Conservation (phyloP, 208 protist genomes). For the Leishmania major region DNA sequence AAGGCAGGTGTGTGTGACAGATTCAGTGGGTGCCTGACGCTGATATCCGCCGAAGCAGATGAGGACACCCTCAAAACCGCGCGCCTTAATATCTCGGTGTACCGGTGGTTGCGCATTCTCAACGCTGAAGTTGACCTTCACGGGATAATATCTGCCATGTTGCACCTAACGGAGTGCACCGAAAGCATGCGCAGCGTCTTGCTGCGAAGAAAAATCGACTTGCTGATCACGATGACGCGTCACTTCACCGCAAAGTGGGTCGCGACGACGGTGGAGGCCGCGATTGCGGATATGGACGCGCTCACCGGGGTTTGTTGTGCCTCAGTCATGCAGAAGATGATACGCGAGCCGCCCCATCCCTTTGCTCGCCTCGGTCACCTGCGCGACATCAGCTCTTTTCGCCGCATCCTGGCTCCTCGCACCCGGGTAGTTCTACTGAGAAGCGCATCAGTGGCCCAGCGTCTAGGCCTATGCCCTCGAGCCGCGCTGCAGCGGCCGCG, state of each 20-base stretch:
- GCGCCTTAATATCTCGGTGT: slow-evolving; percentile 29
- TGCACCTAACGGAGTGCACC: slow-evolving; percentile 37
- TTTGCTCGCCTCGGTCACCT: neutral
- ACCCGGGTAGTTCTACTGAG: neutral
- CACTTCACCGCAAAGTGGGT: slow-evolving; percentile 39
- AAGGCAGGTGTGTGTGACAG: neutral
- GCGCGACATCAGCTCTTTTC: neutral
- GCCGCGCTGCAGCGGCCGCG: neutral
- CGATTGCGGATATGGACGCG: slow-evolving; percentile 37
- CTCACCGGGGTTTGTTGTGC: slow-evolving; percentile 41
- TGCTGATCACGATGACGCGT: slow-evolving; percentile 36
- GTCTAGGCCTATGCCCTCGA: neutral
- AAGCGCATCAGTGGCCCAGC: neutral
- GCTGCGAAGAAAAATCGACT: slow-evolving; percentile 35
- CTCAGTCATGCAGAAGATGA: slow-evolving; percentile 11
- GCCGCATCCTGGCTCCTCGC: neutral
- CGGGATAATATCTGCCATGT: slow-evolving; percentile 44
- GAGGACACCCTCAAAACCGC: slow-evolving; percentile 31
- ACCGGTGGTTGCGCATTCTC: slow-evolving; percentile 36
- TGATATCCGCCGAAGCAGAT: neutral
- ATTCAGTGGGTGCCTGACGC: neutral
- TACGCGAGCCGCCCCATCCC: neutral
- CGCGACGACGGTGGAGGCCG: slow-evolving; percentile 35
- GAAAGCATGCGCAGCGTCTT: slow-evolving; percentile 39
- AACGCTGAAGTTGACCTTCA: slow-evolving; percentile 37